Percentiles rank a stretch among this genome's conserved stretches.
These are phyloP conservation scores for Sporisorium exsertum DNA, from an alignment of 1,284 basidiomycete genomes.

Conservation along the genomic window DNA sequence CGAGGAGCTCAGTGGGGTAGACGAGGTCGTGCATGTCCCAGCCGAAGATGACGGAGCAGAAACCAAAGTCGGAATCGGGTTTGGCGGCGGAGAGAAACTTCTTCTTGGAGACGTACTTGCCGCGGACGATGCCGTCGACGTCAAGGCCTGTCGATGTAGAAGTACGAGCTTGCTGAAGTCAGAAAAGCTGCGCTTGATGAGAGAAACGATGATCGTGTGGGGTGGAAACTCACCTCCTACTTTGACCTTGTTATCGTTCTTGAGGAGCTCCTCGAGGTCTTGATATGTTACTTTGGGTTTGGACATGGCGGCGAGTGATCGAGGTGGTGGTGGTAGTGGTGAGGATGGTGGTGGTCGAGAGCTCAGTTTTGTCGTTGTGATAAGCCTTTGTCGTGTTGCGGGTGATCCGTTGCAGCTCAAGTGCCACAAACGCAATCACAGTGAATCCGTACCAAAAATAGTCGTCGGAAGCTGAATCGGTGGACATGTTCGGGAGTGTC, in stretches of 20 bases:
- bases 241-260: conserved; percentile 85
- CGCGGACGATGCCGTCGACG: conserved; percentile 86
- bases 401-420: not conserved
- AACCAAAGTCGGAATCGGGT: conserved; percentile 74
- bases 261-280: conserved; percentile 70
- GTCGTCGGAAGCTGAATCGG: not conserved
- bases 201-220: not conserved
- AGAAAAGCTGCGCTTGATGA: not conserved
- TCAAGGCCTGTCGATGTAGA: conserved; percentile 39
- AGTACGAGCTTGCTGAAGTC: conserved; percentile 1
- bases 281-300: conserved; percentile 30
- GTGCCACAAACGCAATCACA: conserved; percentile 1
- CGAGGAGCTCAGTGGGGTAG: conserved; percentile 82
- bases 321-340: not conserved
- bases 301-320: conserved; percentile 23
- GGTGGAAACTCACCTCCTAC: conserved; percentile 74
- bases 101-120: conserved; percentile 92
- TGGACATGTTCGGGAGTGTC: not conserved
- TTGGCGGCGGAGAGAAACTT: conserved; percentile 90
- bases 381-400: not conserved
- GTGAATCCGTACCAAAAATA: not conserved
- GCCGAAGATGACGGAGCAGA: conserved; percentile 59
- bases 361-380: not conserved
- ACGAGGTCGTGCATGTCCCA: conserved; percentile 68
- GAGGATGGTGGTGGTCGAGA: not conserved